A percentile compares a stretch with the other conserved stretches of the same genome.
phyloP scores from a whole-genome alignment of 2,329 filamentous ascomycete genomes.

The Claviceps sp. region DNA sequence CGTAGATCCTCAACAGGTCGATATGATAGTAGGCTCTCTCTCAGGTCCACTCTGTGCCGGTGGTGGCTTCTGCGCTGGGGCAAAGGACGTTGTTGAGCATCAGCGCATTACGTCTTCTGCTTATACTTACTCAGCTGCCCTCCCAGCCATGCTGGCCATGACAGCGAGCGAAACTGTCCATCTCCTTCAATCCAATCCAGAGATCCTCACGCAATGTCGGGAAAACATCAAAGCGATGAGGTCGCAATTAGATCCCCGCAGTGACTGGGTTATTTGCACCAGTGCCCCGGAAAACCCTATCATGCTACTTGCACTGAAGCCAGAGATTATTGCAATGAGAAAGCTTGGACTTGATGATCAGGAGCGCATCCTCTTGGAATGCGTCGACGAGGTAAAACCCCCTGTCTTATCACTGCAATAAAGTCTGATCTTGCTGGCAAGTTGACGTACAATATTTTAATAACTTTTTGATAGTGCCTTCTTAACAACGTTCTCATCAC shows the following conservation, averaged over 20 bases:
- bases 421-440: neutral
- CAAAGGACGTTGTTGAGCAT: conserved; percentile 84
- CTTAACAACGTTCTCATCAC: conserved; percentile 84
- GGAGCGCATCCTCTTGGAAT: conserved; percentile 72
- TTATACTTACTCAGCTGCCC: conserved; percentile 90
- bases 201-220: conserved; percentile 62
- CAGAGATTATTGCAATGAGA: conserved; percentile 61
- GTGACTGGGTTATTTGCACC: conserved; percentile 80
- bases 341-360: conserved; percentile 62
- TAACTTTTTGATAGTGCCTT: conserved; percentile 44
- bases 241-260: conserved; percentile 77
- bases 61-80: conserved; percentile 90
- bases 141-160: conserved; percentile 89
- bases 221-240: conserved; percentile 81
- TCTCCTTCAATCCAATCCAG: conserved; percentile 74
- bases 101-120: conserved; percentile 86
- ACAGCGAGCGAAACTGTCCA: conserved; percentile 85
- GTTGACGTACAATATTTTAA: neutral
- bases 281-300: conserved; percentile 78
- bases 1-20: conserved; percentile 81
- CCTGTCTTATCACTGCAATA: neutral
- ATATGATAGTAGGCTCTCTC: conserved; percentile 94
- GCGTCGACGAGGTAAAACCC: conserved; percentile 80
- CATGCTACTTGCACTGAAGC: conserved; percentile 71
- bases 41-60: conserved; percentile 82